Percentiles rank a stretch among this genome's conserved stretches.
Conservation (phyloP, 176 grass and related monocot species). For the Eragrostis curvula region DNA sequence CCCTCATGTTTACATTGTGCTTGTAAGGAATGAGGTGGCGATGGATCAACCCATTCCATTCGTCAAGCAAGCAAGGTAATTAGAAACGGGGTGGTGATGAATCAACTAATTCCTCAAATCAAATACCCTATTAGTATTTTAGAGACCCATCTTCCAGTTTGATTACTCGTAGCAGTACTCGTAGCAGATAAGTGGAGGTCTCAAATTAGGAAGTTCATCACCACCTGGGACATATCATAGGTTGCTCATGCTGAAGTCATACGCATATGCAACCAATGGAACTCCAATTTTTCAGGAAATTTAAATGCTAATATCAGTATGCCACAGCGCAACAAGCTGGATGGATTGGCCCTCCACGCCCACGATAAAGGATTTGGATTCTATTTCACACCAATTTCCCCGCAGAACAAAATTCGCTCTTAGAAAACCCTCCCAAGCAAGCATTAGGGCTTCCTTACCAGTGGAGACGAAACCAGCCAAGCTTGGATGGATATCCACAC, state of each 20-base stretch:
- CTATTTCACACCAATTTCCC: background rate
- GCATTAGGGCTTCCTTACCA: slow-evolving; percentile 33
- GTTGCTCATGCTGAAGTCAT: background rate
- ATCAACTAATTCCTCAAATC: background rate
- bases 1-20: too few relatives aligned
- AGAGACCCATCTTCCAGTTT: background rate
- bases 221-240: background rate
- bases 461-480: background rate
- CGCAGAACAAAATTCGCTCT: background rate
- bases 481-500: background rate
- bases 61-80: background rate
- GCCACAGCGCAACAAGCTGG: background rate
- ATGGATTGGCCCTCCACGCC: background rate
- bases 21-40: background rate
- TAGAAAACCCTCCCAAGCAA: background rate
- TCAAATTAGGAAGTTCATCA: background rate
- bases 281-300: background rate
- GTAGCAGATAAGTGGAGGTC: background rate
- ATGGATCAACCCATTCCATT: background rate
- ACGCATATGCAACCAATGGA: background rate
- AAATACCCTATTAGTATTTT: background rate
- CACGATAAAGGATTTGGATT: background rate
- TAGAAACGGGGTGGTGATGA: background rate
- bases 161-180: background rate
- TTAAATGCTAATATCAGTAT: background rate